phyloP scores from a whole-genome alignment of 2,329 filamentous ascomycete genomes.

The Talaromyces sp. region DNA sequence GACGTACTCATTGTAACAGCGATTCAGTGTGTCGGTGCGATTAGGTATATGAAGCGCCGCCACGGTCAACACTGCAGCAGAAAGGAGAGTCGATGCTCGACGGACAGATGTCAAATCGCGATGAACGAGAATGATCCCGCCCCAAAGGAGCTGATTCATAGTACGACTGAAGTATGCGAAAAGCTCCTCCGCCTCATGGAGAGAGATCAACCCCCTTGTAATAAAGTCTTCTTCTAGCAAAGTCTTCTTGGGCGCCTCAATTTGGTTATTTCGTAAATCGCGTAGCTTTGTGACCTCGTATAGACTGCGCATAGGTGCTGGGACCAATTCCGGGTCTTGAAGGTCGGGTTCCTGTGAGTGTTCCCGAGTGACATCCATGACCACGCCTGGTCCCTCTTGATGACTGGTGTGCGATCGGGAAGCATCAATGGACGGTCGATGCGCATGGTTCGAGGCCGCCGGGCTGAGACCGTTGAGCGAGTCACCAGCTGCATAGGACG shows the following conservation, averaged over 20 bases:
- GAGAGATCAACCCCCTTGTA: slow-evolving; percentile 49
- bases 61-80: slow-evolving; percentile 60
- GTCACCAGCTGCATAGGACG: slow-evolving; percentile 39
- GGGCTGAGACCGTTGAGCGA: slow-evolving; percentile 30
- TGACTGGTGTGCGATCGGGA: slow-evolving; percentile 32
- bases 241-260: slow-evolving; percentile 40
- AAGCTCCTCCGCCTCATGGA: slow-evolving; percentile 55
- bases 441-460: slow-evolving; percentile 31
- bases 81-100: slow-evolving; percentile 58
- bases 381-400: slow-evolving; percentile 30
- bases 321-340: slow-evolving; percentile 48
- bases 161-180: slow-evolving; percentile 56
- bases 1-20: slow-evolving; percentile 61
- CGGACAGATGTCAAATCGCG: slow-evolving; percentile 56
- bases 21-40: slow-evolving; percentile 55
- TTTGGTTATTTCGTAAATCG: slow-evolving; percentile 43
- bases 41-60: slow-evolving; percentile 61
- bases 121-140: slow-evolving; percentile 55
- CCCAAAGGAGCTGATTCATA: slow-evolving; percentile 57
- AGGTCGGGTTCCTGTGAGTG: slow-evolving; percentile 48
- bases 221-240: slow-evolving; percentile 55
- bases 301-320: slow-evolving; percentile 57
- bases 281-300: slow-evolving; percentile 58
- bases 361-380: slow-evolving; percentile 50
- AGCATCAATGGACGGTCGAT: slow-evolving; percentile 29